phyloP scores from a whole-genome alignment of 129 eudicot genomes.

The Solidago caesia region DNA sequence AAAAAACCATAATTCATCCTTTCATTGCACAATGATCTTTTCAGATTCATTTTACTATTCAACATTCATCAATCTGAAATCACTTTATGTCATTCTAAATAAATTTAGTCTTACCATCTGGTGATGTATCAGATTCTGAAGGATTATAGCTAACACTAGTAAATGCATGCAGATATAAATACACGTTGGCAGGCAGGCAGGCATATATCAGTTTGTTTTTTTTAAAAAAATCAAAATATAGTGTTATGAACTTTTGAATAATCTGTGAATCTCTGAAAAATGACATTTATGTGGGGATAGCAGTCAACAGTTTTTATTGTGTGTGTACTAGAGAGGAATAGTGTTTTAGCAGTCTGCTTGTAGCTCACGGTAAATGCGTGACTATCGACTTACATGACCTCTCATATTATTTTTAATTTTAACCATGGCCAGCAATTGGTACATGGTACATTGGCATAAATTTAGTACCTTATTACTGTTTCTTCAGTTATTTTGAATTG shows the following conservation, averaged over 20 bases:
- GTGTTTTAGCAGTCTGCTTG: slow-evolving; percentile 5
- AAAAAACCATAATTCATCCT: not conserved
- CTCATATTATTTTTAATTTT: not conserved
- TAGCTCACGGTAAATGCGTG: slow-evolving; percentile 23
- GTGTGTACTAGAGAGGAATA: not conserved
- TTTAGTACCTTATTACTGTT: slow-evolving; percentile 24
- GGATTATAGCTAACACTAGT: not conserved
- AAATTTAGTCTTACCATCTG: not conserved
- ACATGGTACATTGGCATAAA: slow-evolving; percentile 20
- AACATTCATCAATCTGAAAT: not conserved
- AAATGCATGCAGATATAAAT: not conserved
- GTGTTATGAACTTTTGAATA: not conserved
- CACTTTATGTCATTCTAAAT: not conserved
- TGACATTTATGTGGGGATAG: not conserved
- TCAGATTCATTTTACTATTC: slow-evolving; percentile 13
- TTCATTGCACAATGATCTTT: not conserved
- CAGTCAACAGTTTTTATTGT: not conserved
- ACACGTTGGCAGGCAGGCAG: too few species aligned
- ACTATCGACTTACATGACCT: slow-evolving; percentile 19
- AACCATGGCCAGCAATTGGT: slow-evolving; percentile 10
- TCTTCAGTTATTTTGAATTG: slow-evolving; percentile 7
- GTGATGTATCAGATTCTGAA: slow-evolving; percentile 3
- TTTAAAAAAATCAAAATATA: too few species aligned
- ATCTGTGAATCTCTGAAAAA: not conserved
- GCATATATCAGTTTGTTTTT: too few species aligned